phyloP scores from a whole-genome alignment of 768 basidiomycete genomes.

The Amanita pallidorosea region DNA sequence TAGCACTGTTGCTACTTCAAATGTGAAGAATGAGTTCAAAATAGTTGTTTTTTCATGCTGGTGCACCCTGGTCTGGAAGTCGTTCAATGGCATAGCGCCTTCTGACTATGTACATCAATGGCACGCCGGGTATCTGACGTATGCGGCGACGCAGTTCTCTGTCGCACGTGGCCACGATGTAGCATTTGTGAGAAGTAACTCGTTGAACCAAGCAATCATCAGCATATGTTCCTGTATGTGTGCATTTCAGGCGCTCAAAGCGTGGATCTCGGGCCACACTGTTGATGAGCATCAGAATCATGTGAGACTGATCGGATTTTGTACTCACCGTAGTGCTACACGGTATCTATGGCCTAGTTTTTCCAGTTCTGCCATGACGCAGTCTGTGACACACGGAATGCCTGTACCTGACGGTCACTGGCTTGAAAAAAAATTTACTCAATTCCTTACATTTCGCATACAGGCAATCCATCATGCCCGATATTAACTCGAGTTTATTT shows the following conservation, averaged over 20 bases:
- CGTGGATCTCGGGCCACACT: conserved; percentile 96
- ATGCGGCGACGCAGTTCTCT: conserved; percentile 86
- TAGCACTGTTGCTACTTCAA: not conserved
- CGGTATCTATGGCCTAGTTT: conserved; percentile 95
- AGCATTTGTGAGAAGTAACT: conserved; percentile 91
- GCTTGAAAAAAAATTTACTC: not conserved
- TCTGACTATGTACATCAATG: conserved; percentile 95
- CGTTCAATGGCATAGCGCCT: conserved; percentile 91
- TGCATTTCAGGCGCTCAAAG: conserved; percentile 88
- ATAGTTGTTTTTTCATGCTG: conserved; percentile 25
- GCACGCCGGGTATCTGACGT: conserved; percentile 86
- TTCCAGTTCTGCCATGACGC: conserved; percentile 97
- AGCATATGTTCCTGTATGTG: conserved; percentile 94
- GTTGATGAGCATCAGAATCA: conserved; percentile 5
- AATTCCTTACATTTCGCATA: conserved; percentile 80
- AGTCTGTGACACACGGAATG: conserved; percentile 98
- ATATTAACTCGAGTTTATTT: conserved; percentile 91
- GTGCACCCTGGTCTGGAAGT: conserved; percentile 87
- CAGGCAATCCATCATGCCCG: conserved; percentile 99
- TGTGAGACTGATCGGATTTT: not conserved
- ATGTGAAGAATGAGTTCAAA: not conserved
- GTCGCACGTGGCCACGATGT: conserved; percentile 97
- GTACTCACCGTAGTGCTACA: conserved; percentile 77
- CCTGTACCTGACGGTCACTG: conserved; percentile 33
- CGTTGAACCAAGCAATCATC: conserved; percentile 98